These are phyloP conservation scores for Tinospora cordifolia DNA, from an alignment of 164 flowering plant genomes.

Conservation along the genomic window DNA sequence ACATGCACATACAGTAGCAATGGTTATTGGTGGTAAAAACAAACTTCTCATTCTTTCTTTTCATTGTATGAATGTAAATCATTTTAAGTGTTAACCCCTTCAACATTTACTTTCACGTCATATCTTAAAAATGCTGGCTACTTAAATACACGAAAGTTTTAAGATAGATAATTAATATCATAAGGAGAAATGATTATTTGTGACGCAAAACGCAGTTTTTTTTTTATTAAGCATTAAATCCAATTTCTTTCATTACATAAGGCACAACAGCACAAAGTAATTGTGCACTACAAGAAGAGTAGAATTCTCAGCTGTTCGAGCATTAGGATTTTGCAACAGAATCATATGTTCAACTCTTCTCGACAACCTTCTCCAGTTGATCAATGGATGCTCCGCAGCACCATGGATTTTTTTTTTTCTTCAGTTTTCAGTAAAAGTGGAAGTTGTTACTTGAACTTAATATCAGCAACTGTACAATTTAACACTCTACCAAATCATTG, in stretches of 20 bases:
- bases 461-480: slow-evolving; percentile 15
- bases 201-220: no score
- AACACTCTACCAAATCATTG: slow-evolving; percentile 15
- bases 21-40: no score
- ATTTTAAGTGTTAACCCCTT: no score
- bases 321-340: not conserved
- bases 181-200: no score
- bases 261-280: not conserved
- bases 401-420: not conserved
- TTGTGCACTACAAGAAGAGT: not conserved
- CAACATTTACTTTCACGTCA: no score
- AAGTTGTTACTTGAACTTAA: slow-evolving; percentile 10
- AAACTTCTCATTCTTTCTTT: no score
- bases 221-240: no score
- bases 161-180: no score
- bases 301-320: not conserved
- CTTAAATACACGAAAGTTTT: no score
- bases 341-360: not conserved
- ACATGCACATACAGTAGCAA: no score
- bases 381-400: not conserved
- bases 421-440: slow-evolving; percentile 7
- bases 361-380: not conserved
- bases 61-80: no score
- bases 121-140: no score
- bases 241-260: not conserved